Evolutionary conservation across 352 stramenopile genomes (phyloP).

Genomic region (Phytopythium aichiense): DNA sequence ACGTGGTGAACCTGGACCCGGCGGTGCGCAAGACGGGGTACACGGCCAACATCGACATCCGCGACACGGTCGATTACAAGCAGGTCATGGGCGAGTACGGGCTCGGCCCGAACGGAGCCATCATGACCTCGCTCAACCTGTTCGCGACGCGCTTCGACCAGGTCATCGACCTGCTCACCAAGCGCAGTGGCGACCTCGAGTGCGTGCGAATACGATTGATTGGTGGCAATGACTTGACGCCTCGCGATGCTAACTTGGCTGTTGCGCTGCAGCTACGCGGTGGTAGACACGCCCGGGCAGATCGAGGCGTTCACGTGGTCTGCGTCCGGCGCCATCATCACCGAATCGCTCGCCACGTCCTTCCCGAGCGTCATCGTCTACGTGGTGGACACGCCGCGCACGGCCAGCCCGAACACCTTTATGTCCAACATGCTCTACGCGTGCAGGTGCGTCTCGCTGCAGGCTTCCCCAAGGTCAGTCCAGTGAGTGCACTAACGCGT

Average conservation of each 20-base stretch:
- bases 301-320: conserved; percentile 99
- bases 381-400: conserved; percentile 97
- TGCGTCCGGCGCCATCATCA: conserved; percentile 97
- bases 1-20: conserved; percentile 98
- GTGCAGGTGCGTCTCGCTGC: conserved; percentile 57
- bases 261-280: conserved; percentile 79
- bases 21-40: conserved; percentile 96
- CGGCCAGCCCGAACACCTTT: conserved; percentile 96
- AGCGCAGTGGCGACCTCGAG: conserved; percentile 81
- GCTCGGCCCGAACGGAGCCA: conserved; percentile 97
- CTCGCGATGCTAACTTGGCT: not conserved
- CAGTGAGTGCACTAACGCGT: not conserved
- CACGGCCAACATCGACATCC: conserved; percentile 98
- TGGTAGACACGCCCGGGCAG: conserved; percentile 98
- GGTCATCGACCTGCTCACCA: conserved; percentile 94
- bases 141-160: conserved; percentile 99
- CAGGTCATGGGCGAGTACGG: conserved; percentile 98
- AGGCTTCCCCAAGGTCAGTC: too few species aligned
- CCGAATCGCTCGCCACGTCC: conserved; percentile 93
- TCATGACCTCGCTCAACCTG: conserved; percentile 99
- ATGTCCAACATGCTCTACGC: conserved; percentile 99
- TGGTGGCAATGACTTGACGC: not conserved
- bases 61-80: conserved; percentile 99
- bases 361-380: conserved; percentile 98
- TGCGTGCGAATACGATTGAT: conserved; percentile 35